A percentile compares a stretch with the other conserved stretches of the same genome.
These are phyloP conservation scores for Chrysochromulina parva DNA, from an alignment of 78 protist genomes.

Conservation along the genomic window DNA sequence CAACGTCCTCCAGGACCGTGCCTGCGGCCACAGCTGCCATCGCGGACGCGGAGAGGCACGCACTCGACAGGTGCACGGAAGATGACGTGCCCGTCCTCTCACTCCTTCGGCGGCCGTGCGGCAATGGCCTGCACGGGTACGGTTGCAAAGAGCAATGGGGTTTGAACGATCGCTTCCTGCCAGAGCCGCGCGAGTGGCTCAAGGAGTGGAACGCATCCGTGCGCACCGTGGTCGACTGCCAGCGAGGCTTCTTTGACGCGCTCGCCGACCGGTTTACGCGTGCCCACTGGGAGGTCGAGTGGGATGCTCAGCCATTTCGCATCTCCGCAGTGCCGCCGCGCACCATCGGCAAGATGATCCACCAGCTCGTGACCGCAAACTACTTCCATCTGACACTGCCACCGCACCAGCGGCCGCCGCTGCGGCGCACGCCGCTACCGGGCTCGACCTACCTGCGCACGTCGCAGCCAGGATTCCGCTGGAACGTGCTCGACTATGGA, in stretches of 20 bases:
- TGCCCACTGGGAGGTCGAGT: not conserved
- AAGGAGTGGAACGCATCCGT: not conserved
- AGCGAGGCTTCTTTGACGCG: not conserved
- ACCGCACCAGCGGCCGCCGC: not conserved
- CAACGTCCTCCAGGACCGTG: no score
- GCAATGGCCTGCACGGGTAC: not conserved
- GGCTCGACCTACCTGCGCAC: not conserved
- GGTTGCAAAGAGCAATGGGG: not conserved
- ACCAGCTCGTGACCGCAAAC: not conserved
- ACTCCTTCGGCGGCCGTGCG: not conserved
- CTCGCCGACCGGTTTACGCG: not conserved
- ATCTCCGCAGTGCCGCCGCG: not conserved
- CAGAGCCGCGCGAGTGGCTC: not conserved
- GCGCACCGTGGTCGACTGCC: not conserved
- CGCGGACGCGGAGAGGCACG: no score
- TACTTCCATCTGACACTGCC: not conserved
- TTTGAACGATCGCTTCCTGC: not conserved
- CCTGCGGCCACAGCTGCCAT: no score
- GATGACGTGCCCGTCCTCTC: not conserved
- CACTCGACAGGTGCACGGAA: not conserved
- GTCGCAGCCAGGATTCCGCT: not conserved
- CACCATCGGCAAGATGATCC: not conserved
- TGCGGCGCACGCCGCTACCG: not conserved
- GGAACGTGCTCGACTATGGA: not conserved
- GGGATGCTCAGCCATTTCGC: constrained; percentile 6